These are phyloP conservation scores for Myriosclerotinia duriaeana DNA, from an alignment of 2,329 filamentous ascomycete species.

Conservation along the genomic window DNA sequence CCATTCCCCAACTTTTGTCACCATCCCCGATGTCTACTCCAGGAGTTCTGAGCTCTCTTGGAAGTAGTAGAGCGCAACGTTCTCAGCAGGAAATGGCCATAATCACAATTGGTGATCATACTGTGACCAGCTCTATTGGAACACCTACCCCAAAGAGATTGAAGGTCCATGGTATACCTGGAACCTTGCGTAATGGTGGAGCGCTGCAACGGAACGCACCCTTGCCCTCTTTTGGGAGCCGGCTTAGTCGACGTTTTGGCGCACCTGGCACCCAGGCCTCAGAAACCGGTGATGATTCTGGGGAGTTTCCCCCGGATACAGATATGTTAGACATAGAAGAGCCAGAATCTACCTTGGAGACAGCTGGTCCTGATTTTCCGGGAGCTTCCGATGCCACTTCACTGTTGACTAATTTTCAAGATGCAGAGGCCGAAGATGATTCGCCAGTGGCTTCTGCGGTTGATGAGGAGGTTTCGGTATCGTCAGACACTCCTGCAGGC, in stretches of 20 bases:
- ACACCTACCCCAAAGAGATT: slow-evolving; percentile 34
- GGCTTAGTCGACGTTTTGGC: slow-evolving; percentile 38
- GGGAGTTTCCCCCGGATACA: slow-evolving; percentile 35
- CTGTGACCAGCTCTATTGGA: slow-evolving; percentile 39
- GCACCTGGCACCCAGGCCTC: slow-evolving; percentile 33
- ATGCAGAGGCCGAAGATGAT: slow-evolving; percentile 21
- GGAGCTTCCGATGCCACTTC: slow-evolving; percentile 20
- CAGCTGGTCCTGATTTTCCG: slow-evolving; percentile 26
- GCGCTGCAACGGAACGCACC: slow-evolving; percentile 4
- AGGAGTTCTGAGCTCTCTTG: slow-evolving; percentile 34
- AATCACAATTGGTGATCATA: slow-evolving; percentile 41
- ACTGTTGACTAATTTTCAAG: background rate
- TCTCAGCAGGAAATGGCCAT: slow-evolving; percentile 38
- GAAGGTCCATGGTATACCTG: slow-evolving; percentile 25
- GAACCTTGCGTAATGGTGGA: slow-evolving; percentile 17
- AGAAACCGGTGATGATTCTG: slow-evolving; percentile 18
- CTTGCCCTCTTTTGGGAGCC: slow-evolving; percentile 37
- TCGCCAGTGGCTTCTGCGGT: slow-evolving; percentile 23
- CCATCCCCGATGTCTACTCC: slow-evolving; percentile 32
- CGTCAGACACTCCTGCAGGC: slow-evolving; percentile 8
- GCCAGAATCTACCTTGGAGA: slow-evolving; percentile 24
- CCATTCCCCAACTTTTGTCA: slow-evolving; percentile 34
- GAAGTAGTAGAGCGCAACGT: slow-evolving; percentile 29
- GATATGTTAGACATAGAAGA: slow-evolving; percentile 32
- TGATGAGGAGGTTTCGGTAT: slow-evolving; percentile 17